Conservation (phyloP, 1,284 basidiomycete genomes). For the Phylloboletellus chloephorus region DNA sequence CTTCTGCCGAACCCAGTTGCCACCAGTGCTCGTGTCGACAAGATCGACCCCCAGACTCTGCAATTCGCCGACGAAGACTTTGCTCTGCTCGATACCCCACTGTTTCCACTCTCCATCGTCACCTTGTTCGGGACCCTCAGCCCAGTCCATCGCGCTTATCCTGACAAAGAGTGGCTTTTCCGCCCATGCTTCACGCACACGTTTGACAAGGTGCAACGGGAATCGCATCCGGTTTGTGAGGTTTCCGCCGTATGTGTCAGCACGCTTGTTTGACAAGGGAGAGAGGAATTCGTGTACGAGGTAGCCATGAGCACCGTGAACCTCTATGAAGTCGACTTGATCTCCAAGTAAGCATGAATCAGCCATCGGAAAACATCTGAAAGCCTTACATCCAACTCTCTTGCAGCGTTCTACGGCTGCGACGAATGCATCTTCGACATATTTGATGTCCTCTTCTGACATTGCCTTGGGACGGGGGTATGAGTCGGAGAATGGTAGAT, state of each 20-base stretch:
- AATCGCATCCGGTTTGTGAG: conserved; percentile 71
- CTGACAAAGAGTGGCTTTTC: conserved; percentile 71
- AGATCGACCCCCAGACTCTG: conserved; percentile 64
- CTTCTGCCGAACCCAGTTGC: conserved; percentile 59
- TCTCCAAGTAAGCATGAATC: conserved; percentile 2
- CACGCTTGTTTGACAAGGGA: conserved; percentile 66
- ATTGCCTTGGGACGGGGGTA: conserved; percentile 52
- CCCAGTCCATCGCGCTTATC: conserved; percentile 74
- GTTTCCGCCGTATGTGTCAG: conserved; percentile 68
- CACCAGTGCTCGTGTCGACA: conserved; percentile 65
- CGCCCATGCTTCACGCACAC: conserved; percentile 52
- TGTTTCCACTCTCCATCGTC: conserved; percentile 53
- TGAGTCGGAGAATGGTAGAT: conserved; percentile 45
- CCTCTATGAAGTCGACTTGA: conserved; percentile 75
- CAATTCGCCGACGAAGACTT: conserved; percentile 51
- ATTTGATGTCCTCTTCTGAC: conserved; percentile 50
- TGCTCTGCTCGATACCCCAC: conserved; percentile 79
- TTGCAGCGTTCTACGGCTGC: conserved; percentile 59
- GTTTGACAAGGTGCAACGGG: conserved; percentile 52
- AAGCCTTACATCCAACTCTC: conserved; percentile 53
- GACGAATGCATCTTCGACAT: conserved; percentile 62
- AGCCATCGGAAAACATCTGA: background rate
- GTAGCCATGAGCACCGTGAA: conserved; percentile 72
- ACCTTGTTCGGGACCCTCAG: conserved; percentile 60
- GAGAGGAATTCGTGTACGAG: conserved; percentile 60